A percentile compares a stretch with the other conserved stretches of the same genome.
Evolutionary conservation across 306 rosid species (phyloP).

Genomic region (Senna siamea): DNA sequence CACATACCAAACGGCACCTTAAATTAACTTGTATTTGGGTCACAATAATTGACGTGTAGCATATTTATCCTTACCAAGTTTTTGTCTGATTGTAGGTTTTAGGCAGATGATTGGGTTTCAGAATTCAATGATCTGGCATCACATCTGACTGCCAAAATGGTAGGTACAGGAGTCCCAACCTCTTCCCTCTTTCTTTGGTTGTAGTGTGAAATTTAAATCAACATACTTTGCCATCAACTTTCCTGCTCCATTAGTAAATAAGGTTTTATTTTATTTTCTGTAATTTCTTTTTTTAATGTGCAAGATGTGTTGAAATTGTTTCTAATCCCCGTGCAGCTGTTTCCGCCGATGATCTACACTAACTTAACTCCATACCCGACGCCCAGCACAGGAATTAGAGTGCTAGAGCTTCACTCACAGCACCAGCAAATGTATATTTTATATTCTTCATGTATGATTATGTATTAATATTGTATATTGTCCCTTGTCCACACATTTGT

Average conservation of each 20-base stretch:
- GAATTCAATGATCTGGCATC: constrained; percentile 23
- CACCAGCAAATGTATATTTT: constrained; percentile 27
- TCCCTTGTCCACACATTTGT: constrained; percentile 8
- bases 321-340: constrained; percentile 23
- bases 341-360: constrained; percentile 28
- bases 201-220: not conserved
- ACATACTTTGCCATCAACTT: not conserved
- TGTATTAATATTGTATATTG: constrained; percentile 17
- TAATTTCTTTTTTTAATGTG: not conserved
- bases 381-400: constrained; percentile 20
- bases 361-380: constrained; percentile 16
- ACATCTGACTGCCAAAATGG: constrained; percentile 16
- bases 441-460: constrained; percentile 31
- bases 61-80: constrained; percentile 20
- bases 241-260: not conserved
- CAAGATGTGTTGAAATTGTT: not conserved
- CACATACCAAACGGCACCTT: no score
- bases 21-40: not conserved
- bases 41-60: not conserved
- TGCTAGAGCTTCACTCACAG: constrained; percentile 20
- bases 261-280: not conserved
- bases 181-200: constrained; percentile 4
- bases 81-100: constrained; percentile 33
- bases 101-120: constrained; percentile 12
- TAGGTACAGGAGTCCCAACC: constrained; percentile 2